Evolutionary conservation across 169 alveolate genomes (phyloP).

Genomic region (Ichthyophthirius multifiliis): DNA sequence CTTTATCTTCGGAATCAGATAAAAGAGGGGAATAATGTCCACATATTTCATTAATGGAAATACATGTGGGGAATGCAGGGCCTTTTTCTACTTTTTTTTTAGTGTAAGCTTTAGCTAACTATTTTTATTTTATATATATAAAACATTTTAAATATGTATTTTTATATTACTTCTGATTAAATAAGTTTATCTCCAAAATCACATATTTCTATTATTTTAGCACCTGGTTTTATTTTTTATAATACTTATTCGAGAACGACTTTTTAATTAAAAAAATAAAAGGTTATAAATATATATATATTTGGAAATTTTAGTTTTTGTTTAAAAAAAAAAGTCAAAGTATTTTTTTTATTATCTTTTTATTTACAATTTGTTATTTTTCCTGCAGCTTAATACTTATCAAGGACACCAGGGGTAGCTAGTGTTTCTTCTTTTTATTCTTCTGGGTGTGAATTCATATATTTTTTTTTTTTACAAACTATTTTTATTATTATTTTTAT

Average conservation of each 20-base stretch:
- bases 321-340: too few relatives aligned
- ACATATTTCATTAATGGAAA: conserved; percentile 93
- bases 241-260: conserved; percentile 60
- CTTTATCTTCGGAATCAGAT: conserved; percentile 55
- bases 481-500: too few relatives aligned
- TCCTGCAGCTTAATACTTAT: conserved; percentile 83
- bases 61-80: conserved; percentile 96
- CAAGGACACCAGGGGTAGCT: conserved; percentile 71
- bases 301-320: too few relatives aligned
- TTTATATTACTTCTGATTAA: not conserved
- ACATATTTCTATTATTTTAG: conserved; percentile 76
- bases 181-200: conserved; percentile 70
- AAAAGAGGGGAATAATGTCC: conserved; percentile 93
- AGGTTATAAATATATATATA: too few relatives aligned
- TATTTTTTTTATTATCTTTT: too few relatives aligned
- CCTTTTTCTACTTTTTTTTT: conserved; percentile 93
- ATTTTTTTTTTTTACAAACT: too few relatives aligned
- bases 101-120: conserved; percentile 44
- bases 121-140: too few relatives aligned
- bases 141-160: too few relatives aligned
- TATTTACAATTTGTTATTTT: conserved; percentile 57
- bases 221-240: conserved; percentile 71
- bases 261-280: not conserved
- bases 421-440: conserved; percentile 55
- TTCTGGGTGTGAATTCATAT: too few relatives aligned